Base-by-base conservation (phyloP, 2,329 filamentous ascomycete species). In the Pezicula rhizophila region DNA sequence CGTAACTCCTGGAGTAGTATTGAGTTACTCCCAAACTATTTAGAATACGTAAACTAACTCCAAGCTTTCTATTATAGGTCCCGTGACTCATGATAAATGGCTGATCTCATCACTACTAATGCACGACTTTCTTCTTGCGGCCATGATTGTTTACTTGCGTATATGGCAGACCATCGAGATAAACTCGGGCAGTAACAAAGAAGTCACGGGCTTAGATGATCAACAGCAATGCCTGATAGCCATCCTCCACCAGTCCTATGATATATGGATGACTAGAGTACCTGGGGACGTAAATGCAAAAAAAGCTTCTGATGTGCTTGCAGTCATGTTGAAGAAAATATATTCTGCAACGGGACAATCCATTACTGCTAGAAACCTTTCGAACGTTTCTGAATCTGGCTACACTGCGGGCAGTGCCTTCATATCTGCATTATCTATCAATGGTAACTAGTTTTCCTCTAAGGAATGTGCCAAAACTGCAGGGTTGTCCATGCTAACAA, bases 111-210 rank as follows among this genome's bases (percentile, higher is more conserved):
- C 76, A 1, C 64, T 84, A 4, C 73, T 75, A 10, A 72, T 79
- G 45, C 78, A 82, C 45, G 80, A 85, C 58, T 84, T 79, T 45
- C 65, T 85, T 45, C 70, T 84, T 2, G 79, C 80, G 0, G 74
- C 77, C 47, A 80, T 81, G 72, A 72, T 84, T 12, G 58, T 85
- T 3, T 83, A 78, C 52, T 65, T 84, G 33, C 50, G 28, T 17
- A 37, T 60, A 15, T 52, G 55, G 14, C 51, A 56, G n/a, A 43
- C 38, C 5, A 46, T 48, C 14, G 45, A 52, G 26, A 42, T 25
- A 10, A 38, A 39, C 31, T 33, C 47, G 25, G 41, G 31, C 45
- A 17, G 26, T 28, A 26, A 50, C 31, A 10, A 31, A 31, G 28
- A 31, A 31, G 46, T 25, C 45, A n/a, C 20, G n/a, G 17, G 47